phyloP scores from a whole-genome alignment of 768 basidiomycete species.

The Lactarius hatsudake region DNA sequence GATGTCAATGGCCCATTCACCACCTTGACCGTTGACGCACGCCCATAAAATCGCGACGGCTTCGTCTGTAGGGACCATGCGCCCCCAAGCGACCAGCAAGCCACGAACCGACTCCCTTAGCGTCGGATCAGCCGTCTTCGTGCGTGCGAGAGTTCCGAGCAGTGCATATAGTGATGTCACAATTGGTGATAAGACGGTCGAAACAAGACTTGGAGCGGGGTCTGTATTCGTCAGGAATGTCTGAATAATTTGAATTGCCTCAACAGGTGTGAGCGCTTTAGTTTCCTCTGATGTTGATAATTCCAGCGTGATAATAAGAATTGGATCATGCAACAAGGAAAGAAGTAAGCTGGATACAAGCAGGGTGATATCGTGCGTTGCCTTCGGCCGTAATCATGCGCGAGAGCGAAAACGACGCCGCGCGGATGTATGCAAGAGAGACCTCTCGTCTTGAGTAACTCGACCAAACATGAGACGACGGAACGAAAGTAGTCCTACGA shows the following conservation, averaged over 20 bases:
- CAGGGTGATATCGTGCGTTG: conserved; percentile 30
- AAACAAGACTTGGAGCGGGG: conserved; percentile 68
- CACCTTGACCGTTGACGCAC: conserved; percentile 50
- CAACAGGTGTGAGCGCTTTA: conserved; percentile 32
- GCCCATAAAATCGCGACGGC: conserved; percentile 57
- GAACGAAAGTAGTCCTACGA: conserved; percentile 58
- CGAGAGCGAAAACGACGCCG: conserved; percentile 66
- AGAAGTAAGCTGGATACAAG: conserved; percentile 41
- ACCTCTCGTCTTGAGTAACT: conserved; percentile 42
- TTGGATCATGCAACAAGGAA: conserved; percentile 52
- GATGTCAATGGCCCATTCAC: conserved; percentile 55
- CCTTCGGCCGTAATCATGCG: conserved; percentile 52
- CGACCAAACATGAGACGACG: conserved; percentile 55
- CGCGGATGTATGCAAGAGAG: conserved; percentile 50
- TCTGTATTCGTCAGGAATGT: conserved; percentile 71
- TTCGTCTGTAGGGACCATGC: conserved; percentile 52
- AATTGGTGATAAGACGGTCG: conserved; percentile 65
- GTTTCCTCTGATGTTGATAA: conserved; percentile 9
- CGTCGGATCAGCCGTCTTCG: conserved; percentile 61
- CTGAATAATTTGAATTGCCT: conserved; percentile 50
- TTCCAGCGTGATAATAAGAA: conserved; percentile 34
- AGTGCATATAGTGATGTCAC: conserved; percentile 65
- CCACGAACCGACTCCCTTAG: conserved; percentile 57
- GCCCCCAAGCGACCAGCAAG: conserved; percentile 72
- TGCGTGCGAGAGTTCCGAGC: conserved; percentile 48